Evolutionary conservation across 371 early-diverging fungal genomes (phyloP), one percentile per base, ranked within the genome.

Genomic region (Conidiobolus incongruus): DNA sequence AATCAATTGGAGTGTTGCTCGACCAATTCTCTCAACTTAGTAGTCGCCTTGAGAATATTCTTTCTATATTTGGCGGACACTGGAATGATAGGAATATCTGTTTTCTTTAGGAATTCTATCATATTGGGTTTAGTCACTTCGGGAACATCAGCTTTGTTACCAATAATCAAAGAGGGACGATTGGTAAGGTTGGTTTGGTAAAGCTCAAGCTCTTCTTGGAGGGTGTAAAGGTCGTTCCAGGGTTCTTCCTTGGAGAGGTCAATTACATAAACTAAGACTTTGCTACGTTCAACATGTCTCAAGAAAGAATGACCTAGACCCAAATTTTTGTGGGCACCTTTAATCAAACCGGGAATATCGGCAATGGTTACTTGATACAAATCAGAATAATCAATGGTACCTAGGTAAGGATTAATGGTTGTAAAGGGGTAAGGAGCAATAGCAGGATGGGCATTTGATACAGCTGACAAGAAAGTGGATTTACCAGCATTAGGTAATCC

Each of bases 401-500:
- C 96, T 16, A 96, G 75, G 60, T 80, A 87, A 0, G 96, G 95
- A 56, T 89, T 88, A 17, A 96, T 61, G 2, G 96, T 96, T 1
- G 95, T 96, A 55, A 96, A 96, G 2, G 96, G 87, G 55, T 91
- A 89, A n/a, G 84, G 68, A 0, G 83, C 92, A 51, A 91, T 79
- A 24, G 72, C 70, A n/a, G 96, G 92, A 52, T 82, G 79, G 0
- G 93, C 92, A 58, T 87, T 87, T 2, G 94, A 84, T n/a, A 94
- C 78, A 2, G 92, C 81, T 20, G 73, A 63, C n/a, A 96, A 57
- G 22, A 94, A 69, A 4, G 92, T 85, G 13, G 83, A 82, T 53
- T 96, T 96, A 36, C 96, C 96, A 12, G 93, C 96, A 53, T 94
- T 96, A 7, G 95, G 95, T 46, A 93, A 52, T 0, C 95, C 95